Percentiles rank a stretch among this genome's conserved stretches.
Evolutionary conservation across 1,284 basidiomycete species (phyloP).

Genomic region (Cryptococcus maquisensis): DNA sequence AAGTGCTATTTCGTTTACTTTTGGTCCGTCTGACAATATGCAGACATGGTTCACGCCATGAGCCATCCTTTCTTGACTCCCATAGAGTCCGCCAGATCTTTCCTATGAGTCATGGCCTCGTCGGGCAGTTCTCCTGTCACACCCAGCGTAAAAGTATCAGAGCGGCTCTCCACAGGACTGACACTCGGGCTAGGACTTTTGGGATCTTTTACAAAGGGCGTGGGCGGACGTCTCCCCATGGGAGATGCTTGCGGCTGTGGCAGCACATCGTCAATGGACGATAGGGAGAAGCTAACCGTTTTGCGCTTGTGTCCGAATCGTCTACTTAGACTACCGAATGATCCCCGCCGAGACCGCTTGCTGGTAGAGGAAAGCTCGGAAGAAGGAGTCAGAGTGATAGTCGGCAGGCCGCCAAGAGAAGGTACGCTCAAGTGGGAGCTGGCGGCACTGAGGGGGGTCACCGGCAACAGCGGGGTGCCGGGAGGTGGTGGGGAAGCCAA

Average conservation of each 20-base stretch:
- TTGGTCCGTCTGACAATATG: not conserved
- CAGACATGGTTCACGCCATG: slow-evolving; percentile 13
- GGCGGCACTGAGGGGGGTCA: not conserved
- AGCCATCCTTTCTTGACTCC: slow-evolving; percentile 33
- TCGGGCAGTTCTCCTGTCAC: not conserved
- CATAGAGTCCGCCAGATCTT: slow-evolving; percentile 26
- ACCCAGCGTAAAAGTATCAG: not conserved
- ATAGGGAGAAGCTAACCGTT: slow-evolving; percentile 33
- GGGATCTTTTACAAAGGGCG: slow-evolving; percentile 25
- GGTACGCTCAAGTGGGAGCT: slow-evolving; percentile 3
- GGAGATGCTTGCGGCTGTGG: not conserved
- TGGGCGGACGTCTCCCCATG: slow-evolving; percentile 24
- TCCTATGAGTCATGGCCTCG: slow-evolving; percentile 12
- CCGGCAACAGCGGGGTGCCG: slow-evolving; percentile 1
- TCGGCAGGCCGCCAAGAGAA: slow-evolving; percentile 9
- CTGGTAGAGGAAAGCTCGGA: not conserved
- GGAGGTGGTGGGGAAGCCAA: slow-evolving; percentile 6
- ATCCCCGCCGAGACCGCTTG: not conserved
- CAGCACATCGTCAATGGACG: slow-evolving; percentile 27
- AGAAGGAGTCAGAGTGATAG: slow-evolving; percentile 15
- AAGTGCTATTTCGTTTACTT: too few species aligned
- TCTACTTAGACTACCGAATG: not conserved
- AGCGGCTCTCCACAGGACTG: slow-evolving; percentile 1
- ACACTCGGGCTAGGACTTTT: slow-evolving; percentile 1
- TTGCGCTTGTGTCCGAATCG: slow-evolving; percentile 23